These are phyloP conservation scores for Fusarium floridanum DNA, from an alignment of 2,329 filamentous ascomycete species.

Conservation along the genomic window DNA sequence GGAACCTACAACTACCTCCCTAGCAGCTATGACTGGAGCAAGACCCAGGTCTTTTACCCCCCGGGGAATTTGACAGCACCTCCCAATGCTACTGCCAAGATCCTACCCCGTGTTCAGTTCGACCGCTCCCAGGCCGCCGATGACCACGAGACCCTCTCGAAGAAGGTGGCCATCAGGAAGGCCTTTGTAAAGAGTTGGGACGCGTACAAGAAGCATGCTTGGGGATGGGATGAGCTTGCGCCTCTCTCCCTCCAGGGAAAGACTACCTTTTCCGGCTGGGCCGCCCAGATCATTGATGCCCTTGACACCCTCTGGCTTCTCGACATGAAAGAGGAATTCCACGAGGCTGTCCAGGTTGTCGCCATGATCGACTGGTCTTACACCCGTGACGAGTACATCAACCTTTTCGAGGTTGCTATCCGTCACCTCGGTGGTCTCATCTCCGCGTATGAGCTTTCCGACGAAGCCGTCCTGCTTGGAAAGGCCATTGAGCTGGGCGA, in stretches of 20 bases:
- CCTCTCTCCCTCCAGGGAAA: conserved; percentile 62
- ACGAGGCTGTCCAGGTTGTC: conserved; percentile 61
- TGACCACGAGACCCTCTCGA: conserved; percentile 49
- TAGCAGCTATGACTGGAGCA: conserved; percentile 56
- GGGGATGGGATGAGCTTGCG: conserved; percentile 68
- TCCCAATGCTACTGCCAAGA: conserved; percentile 52
- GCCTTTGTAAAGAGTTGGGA: conserved; percentile 63
- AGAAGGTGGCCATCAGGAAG: conserved; percentile 54
- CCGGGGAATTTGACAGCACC: conserved; percentile 48
- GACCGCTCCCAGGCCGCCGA: conserved; percentile 56
- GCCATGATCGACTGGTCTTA: conserved; percentile 68
- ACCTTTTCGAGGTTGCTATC: conserved; percentile 74
- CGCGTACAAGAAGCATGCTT: conserved; percentile 67
- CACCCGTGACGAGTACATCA: conserved; percentile 61
- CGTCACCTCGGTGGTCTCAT: conserved; percentile 66
- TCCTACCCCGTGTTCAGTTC: conserved; percentile 60
- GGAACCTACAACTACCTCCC: conserved; percentile 49
- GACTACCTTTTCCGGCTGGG: conserved; percentile 67
- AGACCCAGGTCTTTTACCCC: conserved; percentile 50
- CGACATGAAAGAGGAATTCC: conserved; percentile 68
- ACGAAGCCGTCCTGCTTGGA: conserved; percentile 59
- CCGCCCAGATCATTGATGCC: conserved; percentile 70
- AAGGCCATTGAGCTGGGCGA: conserved; percentile 68
- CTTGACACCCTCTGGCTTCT: conserved; percentile 72
- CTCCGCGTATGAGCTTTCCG: conserved; percentile 65